phyloP scores from a whole-genome alignment of 768 basidiomycete species.

The Suillus americanus region DNA sequence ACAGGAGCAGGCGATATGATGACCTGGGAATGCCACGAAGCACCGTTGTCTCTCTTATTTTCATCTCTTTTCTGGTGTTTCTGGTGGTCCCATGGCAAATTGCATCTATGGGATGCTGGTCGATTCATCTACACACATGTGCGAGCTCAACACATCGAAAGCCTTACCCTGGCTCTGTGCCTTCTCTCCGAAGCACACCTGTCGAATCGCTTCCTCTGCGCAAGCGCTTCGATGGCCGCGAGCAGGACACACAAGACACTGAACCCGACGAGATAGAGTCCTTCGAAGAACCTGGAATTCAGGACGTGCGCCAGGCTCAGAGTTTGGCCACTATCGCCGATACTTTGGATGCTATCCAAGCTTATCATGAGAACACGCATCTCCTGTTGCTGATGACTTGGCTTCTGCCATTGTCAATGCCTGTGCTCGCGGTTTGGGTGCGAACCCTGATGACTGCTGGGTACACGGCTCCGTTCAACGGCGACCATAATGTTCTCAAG shows the following conservation, averaged over 20 bases:
- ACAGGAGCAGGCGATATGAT: slow-evolving; percentile 26
- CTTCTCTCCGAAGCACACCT: slow-evolving; percentile 28
- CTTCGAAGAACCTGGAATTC: slow-evolving; percentile 5
- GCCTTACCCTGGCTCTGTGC: slow-evolving; percentile 20
- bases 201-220: slow-evolving; percentile 23
- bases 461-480: slow-evolving; percentile 74
- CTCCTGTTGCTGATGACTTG: slow-evolving; percentile 76
- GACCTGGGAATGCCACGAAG: slow-evolving; percentile 41
- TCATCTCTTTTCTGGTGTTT: slow-evolving; percentile 67
- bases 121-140: slow-evolving; percentile 74
- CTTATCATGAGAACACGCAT: slow-evolving; percentile 55
- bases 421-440: slow-evolving; percentile 86
- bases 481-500: slow-evolving; percentile 73
- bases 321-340: background rate
- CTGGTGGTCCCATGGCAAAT: slow-evolving; percentile 90
- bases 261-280: slow-evolving; percentile 15
- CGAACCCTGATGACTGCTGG: slow-evolving; percentile 82
- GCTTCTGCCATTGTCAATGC: slow-evolving; percentile 74
- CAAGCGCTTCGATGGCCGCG: background rate
- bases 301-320: background rate
- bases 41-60: slow-evolving; percentile 54
- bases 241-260: background rate
- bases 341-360: slow-evolving; percentile 14
- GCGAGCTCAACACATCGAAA: slow-evolving; percentile 29
- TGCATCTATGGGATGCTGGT: slow-evolving; percentile 81